Evolutionary conservation across 176 grass and related monocot species (phyloP), one percentile per base, ranked within the genome.

Genomic region (Raddia distichophylla): DNA sequence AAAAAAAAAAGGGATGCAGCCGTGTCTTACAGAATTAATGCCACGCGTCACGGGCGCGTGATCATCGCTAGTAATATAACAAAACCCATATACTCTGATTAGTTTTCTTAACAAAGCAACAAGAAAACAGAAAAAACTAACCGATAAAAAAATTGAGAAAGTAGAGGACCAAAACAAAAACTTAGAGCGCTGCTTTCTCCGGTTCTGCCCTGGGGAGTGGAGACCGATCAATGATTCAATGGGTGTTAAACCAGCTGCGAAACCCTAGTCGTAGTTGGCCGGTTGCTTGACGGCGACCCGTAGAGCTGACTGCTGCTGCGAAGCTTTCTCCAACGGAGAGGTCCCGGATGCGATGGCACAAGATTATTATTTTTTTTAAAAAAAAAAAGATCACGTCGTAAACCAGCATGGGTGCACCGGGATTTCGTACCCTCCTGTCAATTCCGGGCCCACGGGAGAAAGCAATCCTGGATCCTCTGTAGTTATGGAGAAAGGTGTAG

Each of bases 261-360:
- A 80, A 69, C 71, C 82, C 83, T 81, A 81, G 57, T 20, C 51
- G 59, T 81, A 81, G 57, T 20, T 59, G 59, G 59, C 58, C 50
- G 18, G 74, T 18, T 40, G 82, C 59, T 19, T 47, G 87, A 85
- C 16, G 65, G 64, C 64, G 87, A 85, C 82, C 74, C 54, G 40
- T 42, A 73, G 27, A 27, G 10, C 33, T 66, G 63, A 10, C 61
- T 35, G 10, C 72, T 62, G n/a, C 6, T 5, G 11, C 63, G 4
- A 11, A 69, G 37, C 20, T 75, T 84, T 76, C 76, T 62, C 63
- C 63, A 17, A 55, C 35, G 53, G 33, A 56, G 81, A 69, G 47
- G 27, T 27, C 47, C 87, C 70, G 6, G 60, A 59, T 27, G 71
- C 14, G 85, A 82, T 20, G 14, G 45, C 14, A 27, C 27, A 27